Conservation (phyloP, 805 yeast genomes). For the Yamadazyma takamatsuzukensis region DNA sequence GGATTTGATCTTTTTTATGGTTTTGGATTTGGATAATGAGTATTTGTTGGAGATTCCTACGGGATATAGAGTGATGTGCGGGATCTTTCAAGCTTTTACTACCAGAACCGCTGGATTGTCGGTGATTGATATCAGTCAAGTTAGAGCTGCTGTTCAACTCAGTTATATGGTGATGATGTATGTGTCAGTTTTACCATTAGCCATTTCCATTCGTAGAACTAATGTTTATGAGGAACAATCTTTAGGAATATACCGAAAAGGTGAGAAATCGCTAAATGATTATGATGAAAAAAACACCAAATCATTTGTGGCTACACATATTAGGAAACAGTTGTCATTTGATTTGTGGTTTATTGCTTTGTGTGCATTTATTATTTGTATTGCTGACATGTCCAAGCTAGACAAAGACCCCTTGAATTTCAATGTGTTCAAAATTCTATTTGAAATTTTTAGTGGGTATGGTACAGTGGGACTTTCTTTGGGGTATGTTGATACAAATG, state of each 20-base stretch:
- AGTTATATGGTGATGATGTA: constrained; percentile 97
- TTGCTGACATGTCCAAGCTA: constrained; percentile 73
- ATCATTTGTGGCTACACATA: constrained; percentile 77
- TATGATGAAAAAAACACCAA: constrained; percentile 36
- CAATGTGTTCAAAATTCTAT: constrained; percentile 67
- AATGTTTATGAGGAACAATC: constrained; percentile 98
- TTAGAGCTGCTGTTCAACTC: constrained; percentile 91
- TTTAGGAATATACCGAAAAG: constrained; percentile 71
- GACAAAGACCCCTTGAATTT: constrained; percentile 44
- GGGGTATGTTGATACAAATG: constrained; percentile 66
- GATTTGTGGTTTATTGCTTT: constrained; percentile 92
- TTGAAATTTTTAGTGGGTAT: constrained; percentile 91
- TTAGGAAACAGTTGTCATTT: constrained; percentile 86
- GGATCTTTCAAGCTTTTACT: constrained; percentile 84
- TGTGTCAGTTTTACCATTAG: constrained; percentile 92
- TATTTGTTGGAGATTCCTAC: constrained; percentile 53
- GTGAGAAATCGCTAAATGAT: constrained; percentile 21
- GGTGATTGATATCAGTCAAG: constrained; percentile 59
- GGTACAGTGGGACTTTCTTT: constrained; percentile 93
- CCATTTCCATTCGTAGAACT: constrained; percentile 93
- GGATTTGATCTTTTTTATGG: constrained; percentile 77
- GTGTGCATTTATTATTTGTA: constrained; percentile 81
- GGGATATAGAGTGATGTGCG: constrained; percentile 74
- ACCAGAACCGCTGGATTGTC: constrained; percentile 94
- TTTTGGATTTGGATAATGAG: constrained; percentile 61